A percentile compares a stretch with the other conserved stretches of the same genome.
Evolutionary conservation across 371 early-diverging fungal genomes (phyloP).

Genomic region (Chytridiales sp.): DNA sequence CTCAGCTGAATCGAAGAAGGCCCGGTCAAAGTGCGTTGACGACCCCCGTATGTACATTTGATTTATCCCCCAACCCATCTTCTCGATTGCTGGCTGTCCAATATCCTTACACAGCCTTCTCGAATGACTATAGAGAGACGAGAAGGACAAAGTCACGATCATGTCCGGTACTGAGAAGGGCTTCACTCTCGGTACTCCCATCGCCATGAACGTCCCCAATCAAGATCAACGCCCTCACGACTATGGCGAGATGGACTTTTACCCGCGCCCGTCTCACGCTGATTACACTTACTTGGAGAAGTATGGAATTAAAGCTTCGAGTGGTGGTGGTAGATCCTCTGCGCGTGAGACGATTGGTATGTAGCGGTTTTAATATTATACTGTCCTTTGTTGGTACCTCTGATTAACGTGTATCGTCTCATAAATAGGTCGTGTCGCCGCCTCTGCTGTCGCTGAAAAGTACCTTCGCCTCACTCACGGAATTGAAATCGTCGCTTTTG

Average conservation of each 20-base stretch:
- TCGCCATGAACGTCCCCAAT: conserved; percentile 88
- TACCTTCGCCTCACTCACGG: conserved; percentile 75
- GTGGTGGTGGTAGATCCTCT: conserved; percentile 92
- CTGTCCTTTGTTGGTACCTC: too few relatives aligned
- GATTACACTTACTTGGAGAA: conserved; percentile 96
- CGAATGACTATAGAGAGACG: conserved; percentile 70
- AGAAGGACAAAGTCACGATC: conserved; percentile 88
- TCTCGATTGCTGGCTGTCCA: not conserved
- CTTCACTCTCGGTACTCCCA: conserved; percentile 91
- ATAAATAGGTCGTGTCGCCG: conserved; percentile 88
- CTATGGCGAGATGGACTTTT: conserved; percentile 80
- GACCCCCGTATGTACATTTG: conserved; percentile 74
- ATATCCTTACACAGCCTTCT: not conserved
- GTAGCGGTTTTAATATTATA: not conserved
- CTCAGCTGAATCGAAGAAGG: conserved; percentile 85
- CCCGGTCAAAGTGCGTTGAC: conserved; percentile 95
- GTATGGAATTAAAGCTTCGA: conserved; percentile 92
- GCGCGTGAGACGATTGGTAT: conserved; percentile 95
- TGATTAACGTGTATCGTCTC: not conserved
- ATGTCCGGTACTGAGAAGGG: conserved; percentile 93
- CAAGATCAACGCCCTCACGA: conserved; percentile 95
- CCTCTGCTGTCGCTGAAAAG: conserved; percentile 95
- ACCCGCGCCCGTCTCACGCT: conserved; percentile 94
- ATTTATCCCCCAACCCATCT: not conserved
- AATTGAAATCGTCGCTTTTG: conserved; percentile 94